Evolutionary conservation across 2,329 filamentous ascomycete species (phyloP).

Genomic region (Epichloe brachyelytri): DNA sequence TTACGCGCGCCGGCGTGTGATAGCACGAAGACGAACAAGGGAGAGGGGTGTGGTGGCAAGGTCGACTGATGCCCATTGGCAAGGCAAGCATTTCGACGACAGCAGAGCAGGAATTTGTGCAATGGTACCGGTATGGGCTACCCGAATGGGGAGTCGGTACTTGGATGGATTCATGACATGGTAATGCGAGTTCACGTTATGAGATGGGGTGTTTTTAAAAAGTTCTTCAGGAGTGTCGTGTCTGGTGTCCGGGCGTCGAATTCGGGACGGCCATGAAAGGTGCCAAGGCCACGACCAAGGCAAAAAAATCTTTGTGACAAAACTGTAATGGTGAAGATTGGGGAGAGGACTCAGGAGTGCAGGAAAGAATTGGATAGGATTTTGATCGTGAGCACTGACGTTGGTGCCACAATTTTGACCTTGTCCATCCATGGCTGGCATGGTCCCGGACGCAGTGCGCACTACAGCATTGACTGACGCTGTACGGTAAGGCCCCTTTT

Average conservation of each 20-base stretch:
- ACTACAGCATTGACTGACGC: too few species aligned
- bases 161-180: too few species aligned
- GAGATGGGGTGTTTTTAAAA: not conserved
- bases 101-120: not conserved
- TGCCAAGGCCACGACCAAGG: not conserved
- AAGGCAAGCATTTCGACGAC: not conserved
- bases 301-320: too few species aligned
- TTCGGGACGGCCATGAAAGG: not conserved
- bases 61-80: too few species aligned
- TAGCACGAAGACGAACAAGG: not conserved
- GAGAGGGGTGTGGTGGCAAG: not conserved
- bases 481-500: too few species aligned
- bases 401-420: not conserved
- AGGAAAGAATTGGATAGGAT: not conserved
- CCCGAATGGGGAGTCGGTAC: too few species aligned
- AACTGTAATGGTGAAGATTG: too few species aligned
- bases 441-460: too few species aligned
- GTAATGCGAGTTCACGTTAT: not conserved
- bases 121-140: not conserved
- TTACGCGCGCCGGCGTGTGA: not conserved
- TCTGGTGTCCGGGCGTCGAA: not conserved
- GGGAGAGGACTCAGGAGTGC: not conserved
- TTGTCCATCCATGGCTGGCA: too few species aligned
- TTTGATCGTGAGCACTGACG: not conserved
- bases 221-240: not conserved